Evolutionary conservation across 1,139 yeast genomes (phyloP).

Genomic region (Protomyces arabidopsidicola): DNA sequence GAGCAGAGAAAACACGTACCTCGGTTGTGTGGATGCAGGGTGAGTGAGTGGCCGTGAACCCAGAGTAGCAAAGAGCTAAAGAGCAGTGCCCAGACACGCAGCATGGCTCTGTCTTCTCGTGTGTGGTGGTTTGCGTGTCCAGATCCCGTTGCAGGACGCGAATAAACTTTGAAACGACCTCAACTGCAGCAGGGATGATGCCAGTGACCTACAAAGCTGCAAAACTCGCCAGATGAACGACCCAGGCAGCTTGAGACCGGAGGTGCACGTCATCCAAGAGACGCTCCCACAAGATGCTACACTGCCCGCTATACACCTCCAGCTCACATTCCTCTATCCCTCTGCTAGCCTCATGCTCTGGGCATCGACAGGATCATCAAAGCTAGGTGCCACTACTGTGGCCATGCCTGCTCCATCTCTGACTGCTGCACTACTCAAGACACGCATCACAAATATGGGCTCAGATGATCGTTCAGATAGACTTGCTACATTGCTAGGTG

Average conservation of each 20-base stretch:
- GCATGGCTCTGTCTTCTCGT: not conserved
- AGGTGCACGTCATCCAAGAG: not conserved
- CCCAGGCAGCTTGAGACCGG: no score
- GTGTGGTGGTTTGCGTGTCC: not conserved
- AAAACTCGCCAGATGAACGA: not conserved
- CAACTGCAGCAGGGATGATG: no score
- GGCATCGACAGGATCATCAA: constrained; percentile 18
- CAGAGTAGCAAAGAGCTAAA: constrained; percentile 28
- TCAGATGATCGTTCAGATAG: constrained; percentile 20
- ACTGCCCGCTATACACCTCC: constrained; percentile 7
- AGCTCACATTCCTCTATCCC: constrained; percentile 20
- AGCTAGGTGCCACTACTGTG: constrained; percentile 3
- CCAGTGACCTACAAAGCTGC: not conserved
- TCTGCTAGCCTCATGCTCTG: constrained; percentile 26
- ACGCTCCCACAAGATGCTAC: constrained; percentile 2
- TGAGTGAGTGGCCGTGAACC: constrained; percentile 52
- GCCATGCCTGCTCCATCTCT: constrained; percentile 18
- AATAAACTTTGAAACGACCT: no score
- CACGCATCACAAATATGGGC: constrained; percentile 9
- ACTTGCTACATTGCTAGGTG: constrained; percentile 6
- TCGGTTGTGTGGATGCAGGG: constrained; percentile 31
- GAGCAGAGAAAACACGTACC: constrained; percentile 22
- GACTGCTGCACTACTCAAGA: constrained; percentile 8
- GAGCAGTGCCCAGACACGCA: not conserved
- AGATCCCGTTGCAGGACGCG: no score